These are phyloP conservation scores for Mycotypha africana DNA, from an alignment of 371 early-diverging fungal species.

Conservation along the genomic window DNA sequence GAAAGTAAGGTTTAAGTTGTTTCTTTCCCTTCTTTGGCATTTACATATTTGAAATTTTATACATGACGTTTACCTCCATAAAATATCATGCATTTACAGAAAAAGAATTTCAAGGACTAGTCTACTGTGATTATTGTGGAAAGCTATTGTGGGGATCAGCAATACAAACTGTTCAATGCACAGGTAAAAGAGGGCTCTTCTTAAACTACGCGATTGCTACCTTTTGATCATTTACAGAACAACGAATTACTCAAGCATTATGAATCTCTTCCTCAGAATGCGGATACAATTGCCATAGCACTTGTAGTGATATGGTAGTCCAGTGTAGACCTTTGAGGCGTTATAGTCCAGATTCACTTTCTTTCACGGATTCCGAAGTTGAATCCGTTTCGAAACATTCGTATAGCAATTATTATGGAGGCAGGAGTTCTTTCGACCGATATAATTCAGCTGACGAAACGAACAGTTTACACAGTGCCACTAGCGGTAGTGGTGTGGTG, in stretches of 20 bases:
- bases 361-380: conserved; percentile 42
- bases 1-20: no score
- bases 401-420: conserved; percentile 5
- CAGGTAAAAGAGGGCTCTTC: conserved; percentile 38
- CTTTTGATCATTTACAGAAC: no score
- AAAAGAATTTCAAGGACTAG: conserved; percentile 47
- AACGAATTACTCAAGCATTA: background rate
- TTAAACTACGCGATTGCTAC: no score
- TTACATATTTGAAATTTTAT: background rate
- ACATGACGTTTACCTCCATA: conserved; percentile 6
- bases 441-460: no score
- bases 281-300: conserved; percentile 30
- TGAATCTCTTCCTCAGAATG: no score
- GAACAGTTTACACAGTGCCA: no score
- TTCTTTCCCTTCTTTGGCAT: background rate
- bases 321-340: conserved; percentile 31
- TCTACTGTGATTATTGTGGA: conserved; percentile 56
- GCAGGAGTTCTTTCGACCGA: no score
- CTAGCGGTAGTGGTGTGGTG: no score
- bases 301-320: conserved; percentile 33
- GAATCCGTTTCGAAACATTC: conserved; percentile 34
- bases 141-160: conserved; percentile 55
- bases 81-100: conserved; percentile 41
- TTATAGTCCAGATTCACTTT: conserved; percentile 30
- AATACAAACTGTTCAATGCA: conserved; percentile 53